phyloP scores from a whole-genome alignment of 1,284 basidiomycete species.

The Cerrena zonata region DNA sequence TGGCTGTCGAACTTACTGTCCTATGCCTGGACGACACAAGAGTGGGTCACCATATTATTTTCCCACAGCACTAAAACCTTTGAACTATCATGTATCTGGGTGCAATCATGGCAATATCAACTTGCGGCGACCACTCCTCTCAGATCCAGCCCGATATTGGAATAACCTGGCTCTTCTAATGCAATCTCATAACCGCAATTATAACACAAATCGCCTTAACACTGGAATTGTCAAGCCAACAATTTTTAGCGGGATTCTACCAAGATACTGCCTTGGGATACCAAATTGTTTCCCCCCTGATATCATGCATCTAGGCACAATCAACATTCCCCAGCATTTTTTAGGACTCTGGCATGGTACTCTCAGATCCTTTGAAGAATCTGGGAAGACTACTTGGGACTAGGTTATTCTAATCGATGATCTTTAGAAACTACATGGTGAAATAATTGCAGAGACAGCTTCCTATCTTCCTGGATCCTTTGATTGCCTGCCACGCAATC shows the following conservation, averaged over 20 bases:
- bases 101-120: background rate
- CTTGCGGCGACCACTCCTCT: background rate
- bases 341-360: slow-evolving; percentile 20
- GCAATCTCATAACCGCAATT: slow-evolving; percentile 13
- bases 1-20: slow-evolving; percentile 31
- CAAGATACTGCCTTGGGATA: slow-evolving; percentile 9
- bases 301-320: slow-evolving; percentile 26
- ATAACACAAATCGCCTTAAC: slow-evolving; percentile 11
- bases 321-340: slow-evolving; percentile 28
- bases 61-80: slow-evolving; percentile 12
- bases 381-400: slow-evolving; percentile 26
- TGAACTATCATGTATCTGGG: background rate
- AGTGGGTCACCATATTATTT: slow-evolving; percentile 26
- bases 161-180: background rate
- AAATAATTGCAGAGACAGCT: slow-evolving; percentile 11
- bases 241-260: slow-evolving; percentile 13
- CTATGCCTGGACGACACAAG: slow-evolving; percentile 29
- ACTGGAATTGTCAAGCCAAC: slow-evolving; percentile 18
- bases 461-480: slow-evolving; percentile 24
- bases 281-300: slow-evolving; percentile 16
- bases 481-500: slow-evolving; percentile 25
- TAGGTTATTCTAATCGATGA: slow-evolving; percentile 30
- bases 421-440: slow-evolving; percentile 32
- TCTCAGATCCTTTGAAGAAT: slow-evolving; percentile 23
- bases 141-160: background rate